Evolutionary conservation across 140 eudicot genomes (phyloP).

Genomic region (Bidens hawaiensis): DNA sequence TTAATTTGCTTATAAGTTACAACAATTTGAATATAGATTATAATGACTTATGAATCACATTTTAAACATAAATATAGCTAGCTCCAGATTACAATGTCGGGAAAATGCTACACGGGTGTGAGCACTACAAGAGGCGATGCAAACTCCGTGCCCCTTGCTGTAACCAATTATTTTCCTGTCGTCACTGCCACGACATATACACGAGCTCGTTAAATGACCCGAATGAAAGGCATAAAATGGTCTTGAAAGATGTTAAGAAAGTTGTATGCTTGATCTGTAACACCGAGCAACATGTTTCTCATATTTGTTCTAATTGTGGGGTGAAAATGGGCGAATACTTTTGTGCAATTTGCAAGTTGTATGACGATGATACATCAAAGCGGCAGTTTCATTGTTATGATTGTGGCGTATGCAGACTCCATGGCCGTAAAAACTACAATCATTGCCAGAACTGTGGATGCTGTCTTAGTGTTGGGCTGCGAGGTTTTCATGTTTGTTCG

Average conservation of each 20-base stretch:
- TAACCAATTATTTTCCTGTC: constrained; percentile 11
- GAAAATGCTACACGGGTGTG: constrained; percentile 5
- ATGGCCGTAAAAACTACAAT: constrained; percentile 7
- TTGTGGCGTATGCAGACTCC: constrained; percentile 11
- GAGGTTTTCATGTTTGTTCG: constrained; percentile 39
- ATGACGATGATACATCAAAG: constrained; percentile 12
- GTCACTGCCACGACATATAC: constrained; percentile 10
- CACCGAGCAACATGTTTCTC: constrained; percentile 9
- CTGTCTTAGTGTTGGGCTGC: not conserved
- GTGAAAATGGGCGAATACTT: constrained; percentile 17
- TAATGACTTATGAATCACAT: not conserved
- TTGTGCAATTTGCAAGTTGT: constrained; percentile 11
- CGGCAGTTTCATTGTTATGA: constrained; percentile 14
- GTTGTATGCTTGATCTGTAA: constrained; percentile 10
- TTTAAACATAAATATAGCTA: not conserved
- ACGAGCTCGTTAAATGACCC: not conserved
- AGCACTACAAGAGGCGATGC: constrained; percentile 19
- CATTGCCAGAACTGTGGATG: constrained; percentile 11
- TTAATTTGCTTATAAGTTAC: not conserved
- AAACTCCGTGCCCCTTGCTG: constrained; percentile 19
- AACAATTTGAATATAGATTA: not conserved
- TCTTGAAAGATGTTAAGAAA: constrained; percentile 7
- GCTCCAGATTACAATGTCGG: not conserved
- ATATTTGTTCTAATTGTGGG: constrained; percentile 9
- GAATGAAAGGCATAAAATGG: constrained; percentile 7